phyloP scores from a whole-genome alignment of 352 stramenopile genomes.

The Thraustotheca clavata region DNA sequence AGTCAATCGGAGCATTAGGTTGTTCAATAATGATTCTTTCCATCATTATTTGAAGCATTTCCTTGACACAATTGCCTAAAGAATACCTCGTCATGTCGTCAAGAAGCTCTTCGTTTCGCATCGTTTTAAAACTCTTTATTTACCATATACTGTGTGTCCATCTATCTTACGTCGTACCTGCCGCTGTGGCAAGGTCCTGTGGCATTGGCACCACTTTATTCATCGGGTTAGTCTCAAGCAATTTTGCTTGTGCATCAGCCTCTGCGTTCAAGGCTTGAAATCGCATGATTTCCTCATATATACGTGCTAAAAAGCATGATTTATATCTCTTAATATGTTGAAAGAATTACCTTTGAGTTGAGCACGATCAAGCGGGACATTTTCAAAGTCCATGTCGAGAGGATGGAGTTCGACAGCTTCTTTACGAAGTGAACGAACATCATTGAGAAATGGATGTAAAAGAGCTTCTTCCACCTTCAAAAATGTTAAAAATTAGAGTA shows the following conservation, averaged over 20 bases:
- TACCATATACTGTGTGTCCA: background rate
- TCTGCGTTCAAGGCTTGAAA: constrained; percentile 30
- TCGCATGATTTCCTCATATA: constrained; percentile 83
- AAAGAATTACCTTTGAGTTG: constrained; percentile 61
- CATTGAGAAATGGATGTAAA: constrained; percentile 72
- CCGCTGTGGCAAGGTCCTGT: background rate
- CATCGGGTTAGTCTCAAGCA: background rate
- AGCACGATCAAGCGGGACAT: constrained; percentile 75
- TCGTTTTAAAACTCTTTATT: background rate
- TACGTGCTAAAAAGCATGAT: constrained; percentile 40
- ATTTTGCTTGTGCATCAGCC: background rate
- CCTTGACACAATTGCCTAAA: constrained; percentile 45
- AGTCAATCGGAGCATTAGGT: constrained; percentile 55
- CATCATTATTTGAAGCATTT: constrained; percentile 55
- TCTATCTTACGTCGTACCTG: constrained; percentile 3
- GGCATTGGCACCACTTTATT: constrained; percentile 3
- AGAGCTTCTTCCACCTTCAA: constrained; percentile 71
- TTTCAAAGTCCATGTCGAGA: constrained; percentile 87
- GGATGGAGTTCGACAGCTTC: constrained; percentile 60
- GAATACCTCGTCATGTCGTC: constrained; percentile 55
- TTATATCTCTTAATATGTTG: background rate
- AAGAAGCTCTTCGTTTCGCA: constrained; percentile 29
- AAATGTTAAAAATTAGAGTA: background rate
- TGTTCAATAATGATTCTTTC: constrained; percentile 46
- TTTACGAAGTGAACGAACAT: constrained; percentile 60